Base-by-base conservation (phyloP, 2,329 filamentous ascomycete genomes). In the Pseudogymnoascus sp. region DNA sequence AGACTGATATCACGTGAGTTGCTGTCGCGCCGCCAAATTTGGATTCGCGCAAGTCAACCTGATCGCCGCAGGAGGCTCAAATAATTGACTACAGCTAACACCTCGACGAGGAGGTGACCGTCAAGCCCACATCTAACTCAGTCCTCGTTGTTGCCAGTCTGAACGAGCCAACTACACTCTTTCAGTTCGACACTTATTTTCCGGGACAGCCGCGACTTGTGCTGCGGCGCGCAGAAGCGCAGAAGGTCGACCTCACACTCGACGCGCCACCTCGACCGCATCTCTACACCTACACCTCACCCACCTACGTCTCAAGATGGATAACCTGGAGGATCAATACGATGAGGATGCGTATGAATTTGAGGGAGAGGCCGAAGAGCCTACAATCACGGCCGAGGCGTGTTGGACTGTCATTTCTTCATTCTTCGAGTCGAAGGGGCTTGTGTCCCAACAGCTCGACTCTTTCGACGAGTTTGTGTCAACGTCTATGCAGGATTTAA, bases 351-450 rank as follows among this genome's bases (percentile, higher is more conserved):
- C 83, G 60, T 90, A 91, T 72, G 87, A 87, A 64, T 84, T 86
- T 67, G 83, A 83, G 66, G 84, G 86, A 66, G 85, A 82, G 63
- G 86, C 88, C 65, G 86, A 88, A 65, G 84, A 87, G 65, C 78
- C 82, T 64, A 80, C 80, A 69, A 96, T 97, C 78, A 96, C 92
- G 27, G 90, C 92, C 64, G 94, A 97, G 79, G 95, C 99, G 77
- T 97, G 92, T 80, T 99, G 95, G 94, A 89, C 89, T 67, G 93
- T 97, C 72, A 97, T 99, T 74, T 92, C 90, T 62, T 89, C 94
- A 8, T 97, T 97, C 80, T 99, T 99, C 78, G 91, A 97, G 69
- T 84, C 87, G 65, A 99, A 97, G 77, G 93, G 94, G 71, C 83
- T 99, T 33, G 94, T 96, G 21, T 96, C 94, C 13, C 93, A 99